These are phyloP conservation scores for Xylariaceae sp. DNA, from an alignment of 2,329 filamentous ascomycete genomes.

Conservation along the genomic window DNA sequence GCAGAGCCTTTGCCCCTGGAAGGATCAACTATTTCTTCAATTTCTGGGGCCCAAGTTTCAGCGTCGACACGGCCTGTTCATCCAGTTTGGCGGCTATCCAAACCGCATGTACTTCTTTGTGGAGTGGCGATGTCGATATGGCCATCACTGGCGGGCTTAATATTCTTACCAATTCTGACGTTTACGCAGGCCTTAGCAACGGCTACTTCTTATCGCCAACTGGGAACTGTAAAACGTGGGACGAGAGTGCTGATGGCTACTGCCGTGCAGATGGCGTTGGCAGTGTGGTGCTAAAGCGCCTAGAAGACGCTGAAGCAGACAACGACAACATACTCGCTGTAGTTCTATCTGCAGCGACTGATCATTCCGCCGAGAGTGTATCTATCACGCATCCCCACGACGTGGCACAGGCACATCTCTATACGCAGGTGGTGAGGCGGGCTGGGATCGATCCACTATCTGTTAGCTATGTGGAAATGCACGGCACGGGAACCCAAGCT, in stretches of 20 bases:
- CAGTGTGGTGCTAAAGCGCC: conserved; percentile 30
- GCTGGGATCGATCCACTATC: conserved; percentile 59
- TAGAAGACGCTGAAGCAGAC: conserved; percentile 48
- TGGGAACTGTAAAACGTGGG: conserved; percentile 53
- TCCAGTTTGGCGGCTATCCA: conserved; percentile 33
- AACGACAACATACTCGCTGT: conserved; percentile 47
- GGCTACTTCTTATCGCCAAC: conserved; percentile 64
- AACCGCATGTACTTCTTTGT: conserved; percentile 60
- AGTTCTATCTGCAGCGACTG: conserved; percentile 65
- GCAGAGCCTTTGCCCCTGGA: conserved; percentile 44
- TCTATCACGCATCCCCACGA: conserved; percentile 76
- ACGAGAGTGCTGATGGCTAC: conserved; percentile 54
- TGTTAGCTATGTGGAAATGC: conserved; percentile 70
- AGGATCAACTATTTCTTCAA: conserved; percentile 46
- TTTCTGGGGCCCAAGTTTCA: conserved; percentile 38
- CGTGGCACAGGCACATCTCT: conserved; percentile 66
- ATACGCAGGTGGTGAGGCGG: conserved; percentile 60
- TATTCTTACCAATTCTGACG: conserved; percentile 68
- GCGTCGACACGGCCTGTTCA: conserved; percentile 42
- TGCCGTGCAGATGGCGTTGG: conserved; percentile 34
- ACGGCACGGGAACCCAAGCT: conserved; percentile 73
- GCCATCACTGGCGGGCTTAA: conserved; percentile 68
- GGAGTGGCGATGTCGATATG: conserved; percentile 68
- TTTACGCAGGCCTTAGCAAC: conserved; percentile 65
- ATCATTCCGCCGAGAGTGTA: conserved; percentile 72